Percentiles rank a stretch among this genome's conserved stretches.
These are phyloP conservation scores for Cyclostephanos tholiformis DNA, from an alignment of 108 stramenopile species.

Conservation along the genomic window DNA sequence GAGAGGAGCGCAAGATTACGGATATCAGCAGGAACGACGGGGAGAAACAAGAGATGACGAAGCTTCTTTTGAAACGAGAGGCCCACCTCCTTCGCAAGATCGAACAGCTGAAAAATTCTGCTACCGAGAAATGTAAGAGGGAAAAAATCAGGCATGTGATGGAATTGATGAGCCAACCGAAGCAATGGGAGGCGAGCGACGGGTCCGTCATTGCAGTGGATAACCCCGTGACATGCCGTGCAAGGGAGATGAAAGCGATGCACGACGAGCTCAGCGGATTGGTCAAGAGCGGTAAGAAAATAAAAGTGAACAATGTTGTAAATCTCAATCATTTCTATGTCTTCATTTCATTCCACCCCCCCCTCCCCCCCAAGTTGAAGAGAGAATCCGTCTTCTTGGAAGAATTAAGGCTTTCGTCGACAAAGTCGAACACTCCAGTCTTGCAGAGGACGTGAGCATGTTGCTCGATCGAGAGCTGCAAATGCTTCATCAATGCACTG, in stretches of 20 bases:
- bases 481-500: constrained; percentile 33
- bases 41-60: constrained; percentile 28
- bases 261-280: constrained; percentile 21
- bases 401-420: constrained; percentile 27
- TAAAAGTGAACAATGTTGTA: neutral
- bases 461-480: constrained; percentile 41
- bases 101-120: constrained; percentile 21
- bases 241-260: constrained; percentile 35
- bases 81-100: constrained; percentile 36
- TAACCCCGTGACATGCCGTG: constrained; percentile 28
- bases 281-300: constrained; percentile 26
- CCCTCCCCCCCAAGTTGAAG: neutral
- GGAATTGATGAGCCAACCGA: constrained; percentile 19
- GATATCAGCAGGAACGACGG: constrained; percentile 8
- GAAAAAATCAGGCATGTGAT: constrained; percentile 19
- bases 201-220: constrained; percentile 26
- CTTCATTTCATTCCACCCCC: neutral
- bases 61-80: constrained; percentile 19
- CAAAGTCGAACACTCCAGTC: constrained; percentile 8
- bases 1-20: constrained; percentile 35
- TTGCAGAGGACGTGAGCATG: constrained; percentile 29
- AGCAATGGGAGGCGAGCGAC: constrained; percentile 23
- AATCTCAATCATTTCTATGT: neutral
- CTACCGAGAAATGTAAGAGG: constrained; percentile 7
- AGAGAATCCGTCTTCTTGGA: constrained; percentile 27